These are phyloP conservation scores for Botrytis deweyae DNA, from an alignment of 2,329 filamentous ascomycete genomes.

Conservation along the genomic window DNA sequence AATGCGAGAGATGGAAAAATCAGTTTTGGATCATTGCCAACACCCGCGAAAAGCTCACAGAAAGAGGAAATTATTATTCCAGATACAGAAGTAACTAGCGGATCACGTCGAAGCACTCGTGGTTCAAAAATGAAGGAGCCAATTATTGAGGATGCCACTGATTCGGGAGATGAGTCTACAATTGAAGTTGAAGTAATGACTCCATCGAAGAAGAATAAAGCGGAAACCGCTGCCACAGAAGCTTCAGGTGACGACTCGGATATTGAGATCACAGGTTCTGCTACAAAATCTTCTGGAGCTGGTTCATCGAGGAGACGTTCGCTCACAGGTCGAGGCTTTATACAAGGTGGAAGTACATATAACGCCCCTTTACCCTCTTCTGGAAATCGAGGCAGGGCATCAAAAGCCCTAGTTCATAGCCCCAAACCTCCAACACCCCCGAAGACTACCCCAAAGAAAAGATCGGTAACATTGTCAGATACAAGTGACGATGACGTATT, in stretches of 20 bases:
- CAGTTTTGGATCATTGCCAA: constrained; percentile 29
- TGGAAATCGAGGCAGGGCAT: neutral
- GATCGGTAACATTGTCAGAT: constrained; percentile 19
- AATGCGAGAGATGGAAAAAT: constrained; percentile 20
- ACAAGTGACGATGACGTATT: constrained; percentile 24
- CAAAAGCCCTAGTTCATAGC: constrained; percentile 1
- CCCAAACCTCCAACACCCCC: neutral
- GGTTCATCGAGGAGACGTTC: constrained; percentile 6
- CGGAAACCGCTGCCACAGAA: neutral
- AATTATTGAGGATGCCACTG: neutral
- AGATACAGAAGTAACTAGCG: neutral
- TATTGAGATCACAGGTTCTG: constrained; percentile 24
- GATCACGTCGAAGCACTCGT: constrained; percentile 10
- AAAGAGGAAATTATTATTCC: constrained; percentile 11
- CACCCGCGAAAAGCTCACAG: constrained; percentile 32
- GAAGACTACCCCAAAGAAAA: constrained; percentile 1
- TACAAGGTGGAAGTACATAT: constrained; percentile 19
- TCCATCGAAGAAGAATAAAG: constrained; percentile 23
- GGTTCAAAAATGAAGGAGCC: neutral
- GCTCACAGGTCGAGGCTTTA: constrained; percentile 17
- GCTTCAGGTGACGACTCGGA: constrained; percentile 19
- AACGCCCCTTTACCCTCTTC: constrained; percentile 17
- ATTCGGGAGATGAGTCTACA: constrained; percentile 22
- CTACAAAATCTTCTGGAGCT: constrained; percentile 21
- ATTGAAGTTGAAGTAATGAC: constrained; percentile 20